Evolutionary conservation across 2,329 filamentous ascomycete genomes (phyloP).

Genomic region (Fusarium sp.): DNA sequence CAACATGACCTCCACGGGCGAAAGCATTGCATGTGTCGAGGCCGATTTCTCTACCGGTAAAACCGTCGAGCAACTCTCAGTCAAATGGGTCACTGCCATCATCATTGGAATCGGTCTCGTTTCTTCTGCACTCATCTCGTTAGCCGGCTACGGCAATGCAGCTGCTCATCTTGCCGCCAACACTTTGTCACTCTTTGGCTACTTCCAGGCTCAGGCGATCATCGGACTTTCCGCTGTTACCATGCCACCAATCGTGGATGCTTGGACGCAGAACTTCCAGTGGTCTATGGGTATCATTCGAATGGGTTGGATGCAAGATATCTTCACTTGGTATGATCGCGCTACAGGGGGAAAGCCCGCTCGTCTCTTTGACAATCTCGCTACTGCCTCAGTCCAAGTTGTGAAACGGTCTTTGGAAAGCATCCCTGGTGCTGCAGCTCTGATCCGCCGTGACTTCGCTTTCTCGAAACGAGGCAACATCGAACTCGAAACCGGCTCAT

Average conservation of each 20-base stretch:
- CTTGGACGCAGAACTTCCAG: slow-evolving; percentile 97
- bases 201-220: slow-evolving; percentile 93
- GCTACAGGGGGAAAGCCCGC: slow-evolving; percentile 87
- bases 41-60: slow-evolving; percentile 88
- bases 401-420: slow-evolving; percentile 65
- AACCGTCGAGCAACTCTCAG: slow-evolving; percentile 85
- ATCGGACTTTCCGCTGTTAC: slow-evolving; percentile 82
- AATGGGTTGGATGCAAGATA: slow-evolving; percentile 81
- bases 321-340: slow-evolving; percentile 95
- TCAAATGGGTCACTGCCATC: slow-evolving; percentile 88
- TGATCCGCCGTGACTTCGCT: slow-evolving; percentile 63
- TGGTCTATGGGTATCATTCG: slow-evolving; percentile 98
- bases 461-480: slow-evolving; percentile 64
- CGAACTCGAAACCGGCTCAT: slow-evolving; percentile 62
- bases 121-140: slow-evolving; percentile 86
- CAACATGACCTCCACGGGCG: slow-evolving; percentile 68
- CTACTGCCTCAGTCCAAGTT: slow-evolving; percentile 80
- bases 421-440: slow-evolving; percentile 48
- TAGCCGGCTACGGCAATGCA: slow-evolving; percentile 89
- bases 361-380: slow-evolving; percentile 76
- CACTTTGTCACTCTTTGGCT: slow-evolving; percentile 87
- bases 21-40: slow-evolving; percentile 83
- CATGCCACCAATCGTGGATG: slow-evolving; percentile 84
- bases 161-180: slow-evolving; percentile 94
- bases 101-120: slow-evolving; percentile 85